Evolutionary conservation across 306 rosid genomes (phyloP).

Genomic region (Lathyrus aphaca): DNA sequence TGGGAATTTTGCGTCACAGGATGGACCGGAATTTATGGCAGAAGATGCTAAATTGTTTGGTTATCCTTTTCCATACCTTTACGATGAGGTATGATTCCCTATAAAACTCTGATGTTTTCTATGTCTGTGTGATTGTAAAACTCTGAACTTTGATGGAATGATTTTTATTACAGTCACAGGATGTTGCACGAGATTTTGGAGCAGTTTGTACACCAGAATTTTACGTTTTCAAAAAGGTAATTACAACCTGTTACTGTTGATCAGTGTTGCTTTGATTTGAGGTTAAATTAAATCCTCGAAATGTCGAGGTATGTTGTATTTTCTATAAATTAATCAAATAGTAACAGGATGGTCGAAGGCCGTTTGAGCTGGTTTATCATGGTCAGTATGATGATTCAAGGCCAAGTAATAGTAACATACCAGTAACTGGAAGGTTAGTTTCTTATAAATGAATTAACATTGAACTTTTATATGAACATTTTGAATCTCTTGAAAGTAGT

Average conservation of each 20-base stretch:
- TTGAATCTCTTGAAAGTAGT: constrained; percentile 29
- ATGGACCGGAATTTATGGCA: constrained; percentile 89
- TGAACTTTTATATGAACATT: constrained; percentile 18
- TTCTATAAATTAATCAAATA: constrained; percentile 12
- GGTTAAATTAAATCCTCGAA: constrained; percentile 2
- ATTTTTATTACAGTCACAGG: constrained; percentile 69
- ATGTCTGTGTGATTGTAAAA: constrained; percentile 31
- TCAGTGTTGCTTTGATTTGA: constrained; percentile 13
- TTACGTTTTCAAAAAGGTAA: constrained; percentile 83
- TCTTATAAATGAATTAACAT: constrained; percentile 30
- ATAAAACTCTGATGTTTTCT: not conserved
- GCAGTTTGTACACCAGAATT: constrained; percentile 96
- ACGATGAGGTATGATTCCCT: constrained; percentile 66
- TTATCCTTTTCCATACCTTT: constrained; percentile 90
- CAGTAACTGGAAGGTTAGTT: constrained; percentile 86
- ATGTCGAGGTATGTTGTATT: constrained; percentile 21
- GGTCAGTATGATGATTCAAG: constrained; percentile 98
- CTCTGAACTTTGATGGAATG: constrained; percentile 16
- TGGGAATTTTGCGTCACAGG: constrained; percentile 69
- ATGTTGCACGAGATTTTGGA: constrained; percentile 81
- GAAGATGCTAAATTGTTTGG: constrained; percentile 78
- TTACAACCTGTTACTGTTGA: constrained; percentile 9
- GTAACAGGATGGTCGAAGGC: constrained; percentile 94
- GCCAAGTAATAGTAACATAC: constrained; percentile 69
- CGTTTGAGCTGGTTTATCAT: constrained; percentile 89